A percentile compares a stretch with the other conserved stretches of the same genome.
phyloP scores from a whole-genome alignment of 306 rosid species.

The Boehmeria nivea region DNA sequence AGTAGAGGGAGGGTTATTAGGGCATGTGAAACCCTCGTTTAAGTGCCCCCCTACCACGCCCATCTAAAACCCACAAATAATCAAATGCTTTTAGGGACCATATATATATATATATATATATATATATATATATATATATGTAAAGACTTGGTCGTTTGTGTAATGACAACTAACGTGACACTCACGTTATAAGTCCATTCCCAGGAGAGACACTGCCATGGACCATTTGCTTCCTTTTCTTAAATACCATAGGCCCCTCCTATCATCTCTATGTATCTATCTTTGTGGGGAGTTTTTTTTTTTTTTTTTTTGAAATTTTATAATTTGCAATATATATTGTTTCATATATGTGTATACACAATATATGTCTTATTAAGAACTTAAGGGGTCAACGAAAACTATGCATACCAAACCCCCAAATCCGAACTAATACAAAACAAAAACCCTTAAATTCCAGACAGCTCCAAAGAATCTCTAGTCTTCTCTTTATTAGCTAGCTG shows the following conservation, averaged over 20 bases:
- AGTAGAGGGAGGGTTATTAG: slow-evolving; percentile 48
- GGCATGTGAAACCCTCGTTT: slow-evolving; percentile 71
- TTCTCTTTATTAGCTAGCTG: neutral
- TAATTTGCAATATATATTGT: neutral
- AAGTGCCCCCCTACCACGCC: slow-evolving; percentile 51
- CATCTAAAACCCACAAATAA: slow-evolving; percentile 30
- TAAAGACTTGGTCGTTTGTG: slow-evolving; percentile 22
- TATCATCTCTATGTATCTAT: slow-evolving; percentile 9
- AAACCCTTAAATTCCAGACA: slow-evolving; percentile 19
- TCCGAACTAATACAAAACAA: slow-evolving; percentile 4
- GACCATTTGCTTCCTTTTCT: slow-evolving; percentile 47
- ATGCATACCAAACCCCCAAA: slow-evolving; percentile 16
- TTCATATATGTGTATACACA: neutral
- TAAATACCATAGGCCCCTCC: slow-evolving; percentile 45
- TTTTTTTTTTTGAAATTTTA: neutral
- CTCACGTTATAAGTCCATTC: slow-evolving; percentile 53
- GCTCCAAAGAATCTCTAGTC: neutral
- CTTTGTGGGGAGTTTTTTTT: neutral
- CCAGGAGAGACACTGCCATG: slow-evolving; percentile 53
- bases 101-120: neutral
- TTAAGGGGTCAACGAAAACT: slow-evolving; percentile 39
- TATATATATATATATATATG: no score
- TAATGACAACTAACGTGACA: slow-evolving; percentile 71
- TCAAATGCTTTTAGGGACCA: slow-evolving; percentile 34
- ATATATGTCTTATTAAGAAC: slow-evolving; percentile 1